Percentiles rank a stretch among this genome's conserved stretches.
phyloP scores from a whole-genome alignment of 306 rosid genomes.

The Sechiopsis laciniata region DNA sequence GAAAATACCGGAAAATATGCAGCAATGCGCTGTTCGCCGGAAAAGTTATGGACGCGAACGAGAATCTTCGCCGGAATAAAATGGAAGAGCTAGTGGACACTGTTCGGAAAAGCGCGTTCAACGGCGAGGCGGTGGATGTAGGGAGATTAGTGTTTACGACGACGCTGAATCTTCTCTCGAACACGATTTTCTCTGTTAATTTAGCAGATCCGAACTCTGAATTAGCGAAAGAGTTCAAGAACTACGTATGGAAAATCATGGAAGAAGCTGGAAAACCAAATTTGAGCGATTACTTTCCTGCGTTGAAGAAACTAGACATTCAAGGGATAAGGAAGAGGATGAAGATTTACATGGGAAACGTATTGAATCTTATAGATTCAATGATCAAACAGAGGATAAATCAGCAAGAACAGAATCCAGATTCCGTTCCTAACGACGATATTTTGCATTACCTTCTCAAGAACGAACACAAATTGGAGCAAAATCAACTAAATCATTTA shows the following conservation, averaged over 20 bases:
- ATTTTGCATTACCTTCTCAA: slow-evolving; percentile 10
- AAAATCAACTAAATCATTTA: not conserved
- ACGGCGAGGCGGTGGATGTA: slow-evolving; percentile 30
- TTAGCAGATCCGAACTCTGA: slow-evolving; percentile 34
- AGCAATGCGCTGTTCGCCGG: slow-evolving; percentile 8
- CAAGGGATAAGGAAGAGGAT: slow-evolving; percentile 12
- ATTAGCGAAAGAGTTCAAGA: slow-evolving; percentile 32
- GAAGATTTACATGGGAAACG: slow-evolving; percentile 1
- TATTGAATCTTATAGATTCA: slow-evolving; percentile 11
- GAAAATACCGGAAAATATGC: not conserved
- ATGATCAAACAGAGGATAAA: slow-evolving; percentile 20
- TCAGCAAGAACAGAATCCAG: not conserved
- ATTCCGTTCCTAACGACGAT: slow-evolving; percentile 16
- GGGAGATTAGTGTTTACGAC: slow-evolving; percentile 30
- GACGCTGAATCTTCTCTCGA: slow-evolving; percentile 30
- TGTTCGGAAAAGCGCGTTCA: not conserved
- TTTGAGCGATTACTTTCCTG: slow-evolving; percentile 22
- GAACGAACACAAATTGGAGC: not conserved
- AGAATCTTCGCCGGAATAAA: slow-evolving; percentile 26
- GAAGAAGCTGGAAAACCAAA: slow-evolving; percentile 28
- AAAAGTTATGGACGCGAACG: slow-evolving; percentile 31
- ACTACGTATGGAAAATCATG: not conserved
- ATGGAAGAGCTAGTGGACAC: slow-evolving; percentile 24
- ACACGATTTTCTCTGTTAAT: slow-evolving; percentile 39
- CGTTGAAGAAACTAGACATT: not conserved